A percentile compares a stretch with the other conserved stretches of the same genome.
Evolutionary conservation across 306 rosid genomes (phyloP).

Genomic region (Datisca glomerata): DNA sequence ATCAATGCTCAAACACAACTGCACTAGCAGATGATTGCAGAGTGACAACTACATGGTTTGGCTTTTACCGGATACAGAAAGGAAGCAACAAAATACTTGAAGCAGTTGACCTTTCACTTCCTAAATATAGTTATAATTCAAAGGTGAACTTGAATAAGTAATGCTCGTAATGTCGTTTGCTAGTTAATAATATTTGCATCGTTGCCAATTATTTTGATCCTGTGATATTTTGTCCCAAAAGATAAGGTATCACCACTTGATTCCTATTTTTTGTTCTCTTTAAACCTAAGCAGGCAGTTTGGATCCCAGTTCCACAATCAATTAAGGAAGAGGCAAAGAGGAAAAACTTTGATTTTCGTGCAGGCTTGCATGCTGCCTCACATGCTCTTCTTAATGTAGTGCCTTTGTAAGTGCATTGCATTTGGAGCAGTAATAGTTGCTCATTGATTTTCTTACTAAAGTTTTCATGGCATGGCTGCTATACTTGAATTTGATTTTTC

Average conservation of each 20-base stretch:
- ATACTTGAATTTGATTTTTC: background rate
- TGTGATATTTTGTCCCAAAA: background rate
- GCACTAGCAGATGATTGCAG: constrained; percentile 63
- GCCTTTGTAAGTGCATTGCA: constrained; percentile 63
- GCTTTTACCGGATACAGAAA: constrained; percentile 54
- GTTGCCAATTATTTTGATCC: too few relatives aligned
- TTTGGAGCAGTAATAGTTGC: too few relatives aligned
- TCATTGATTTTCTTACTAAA: too few relatives aligned
- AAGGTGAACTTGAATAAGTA: constrained; percentile 39
- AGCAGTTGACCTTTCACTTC: constrained; percentile 60
- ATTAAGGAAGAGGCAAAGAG: constrained; percentile 42
- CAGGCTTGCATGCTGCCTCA: constrained; percentile 94
- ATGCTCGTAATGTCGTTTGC: background rate
- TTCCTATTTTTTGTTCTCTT: constrained; percentile 12
- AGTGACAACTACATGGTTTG: constrained; percentile 87
- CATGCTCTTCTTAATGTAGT: constrained; percentile 86
- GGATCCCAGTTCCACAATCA: constrained; percentile 76
- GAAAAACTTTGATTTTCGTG: constrained; percentile 63
- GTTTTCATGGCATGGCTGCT: constrained; percentile 1
- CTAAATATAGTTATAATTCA: constrained; percentile 54
- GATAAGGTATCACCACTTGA: background rate
- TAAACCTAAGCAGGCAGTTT: constrained; percentile 50
- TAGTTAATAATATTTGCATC: too few relatives aligned
- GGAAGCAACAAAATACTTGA: constrained; percentile 61
- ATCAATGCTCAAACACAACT: constrained; percentile 29